These are phyloP conservation scores for Turnera subulata DNA, from an alignment of 345 rosid species.

Conservation along the genomic window DNA sequence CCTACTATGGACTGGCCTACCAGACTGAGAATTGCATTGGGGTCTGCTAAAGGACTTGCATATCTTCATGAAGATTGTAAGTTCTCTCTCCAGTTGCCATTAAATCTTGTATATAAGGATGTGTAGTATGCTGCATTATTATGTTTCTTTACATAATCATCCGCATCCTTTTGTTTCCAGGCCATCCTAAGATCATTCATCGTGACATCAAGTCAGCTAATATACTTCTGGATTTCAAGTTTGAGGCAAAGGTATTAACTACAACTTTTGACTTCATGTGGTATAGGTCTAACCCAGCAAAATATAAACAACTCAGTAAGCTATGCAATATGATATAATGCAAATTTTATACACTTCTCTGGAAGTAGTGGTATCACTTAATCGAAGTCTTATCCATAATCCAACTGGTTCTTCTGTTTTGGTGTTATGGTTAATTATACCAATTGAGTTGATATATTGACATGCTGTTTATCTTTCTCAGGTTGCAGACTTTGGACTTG, in stretches of 20 bases:
- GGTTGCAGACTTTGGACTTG: constrained; percentile 98
- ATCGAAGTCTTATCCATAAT: neutral
- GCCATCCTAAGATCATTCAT: constrained; percentile 91
- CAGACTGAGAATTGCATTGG: constrained; percentile 74
- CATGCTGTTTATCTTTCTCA: constrained; percentile 20
- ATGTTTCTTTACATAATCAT: neutral
- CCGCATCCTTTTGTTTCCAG: constrained; percentile 29
- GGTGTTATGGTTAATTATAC: neutral
- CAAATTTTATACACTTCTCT: neutral
- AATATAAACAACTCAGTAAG: too few relatives aligned
- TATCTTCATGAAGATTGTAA: constrained; percentile 97
- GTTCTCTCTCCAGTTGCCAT: constrained; percentile 14
- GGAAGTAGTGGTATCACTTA: neutral
- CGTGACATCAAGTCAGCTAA: constrained; percentile 91
- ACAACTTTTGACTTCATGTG: neutral
- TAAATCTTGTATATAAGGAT: neutral
- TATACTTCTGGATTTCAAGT: constrained; percentile 73
- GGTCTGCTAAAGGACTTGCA: constrained; percentile 91
- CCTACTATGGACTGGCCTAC: constrained; percentile 81
- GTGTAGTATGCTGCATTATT: too few relatives aligned
- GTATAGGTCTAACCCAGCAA: too few relatives aligned
- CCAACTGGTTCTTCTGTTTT: neutral
- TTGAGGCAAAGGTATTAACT: constrained; percentile 78
- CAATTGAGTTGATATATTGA: too few relatives aligned
- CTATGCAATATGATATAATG: constrained; percentile 1